Percentiles rank a stretch among this genome's conserved stretches.
phyloP scores from a whole-genome alignment of 805 yeast species.

The Metschnikowia cerradonensis region DNA sequence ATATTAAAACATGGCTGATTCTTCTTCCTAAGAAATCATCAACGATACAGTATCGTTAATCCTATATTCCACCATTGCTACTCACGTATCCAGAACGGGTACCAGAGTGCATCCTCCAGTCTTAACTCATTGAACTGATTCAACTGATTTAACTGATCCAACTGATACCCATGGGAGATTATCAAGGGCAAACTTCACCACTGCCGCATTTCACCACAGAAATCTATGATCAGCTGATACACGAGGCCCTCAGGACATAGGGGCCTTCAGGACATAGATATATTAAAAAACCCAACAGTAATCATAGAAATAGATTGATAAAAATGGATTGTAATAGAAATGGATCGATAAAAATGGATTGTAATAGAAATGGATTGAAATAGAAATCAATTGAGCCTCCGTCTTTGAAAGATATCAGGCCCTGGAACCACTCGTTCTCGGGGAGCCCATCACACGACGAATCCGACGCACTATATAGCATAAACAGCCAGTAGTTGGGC shows the following conservation, averaged over 20 bases:
- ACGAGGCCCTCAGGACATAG: conserved; percentile 19
- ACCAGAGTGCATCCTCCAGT: conserved; percentile 25
- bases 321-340: too few relatives aligned
- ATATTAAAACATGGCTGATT: too few relatives aligned
- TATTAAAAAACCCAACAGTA: too few relatives aligned
- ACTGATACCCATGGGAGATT: conserved; percentile 31
- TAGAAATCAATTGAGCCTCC: conserved; percentile 45
- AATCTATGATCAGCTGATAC: conserved; percentile 28
- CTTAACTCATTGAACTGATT: conserved; percentile 25
- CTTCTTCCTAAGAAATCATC: too few relatives aligned
- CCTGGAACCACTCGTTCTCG: conserved; percentile 33
- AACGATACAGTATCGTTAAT: background rate
- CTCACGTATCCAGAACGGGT: conserved; percentile 27
- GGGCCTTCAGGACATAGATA: conserved; percentile 12
- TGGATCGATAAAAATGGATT: too few relatives aligned
- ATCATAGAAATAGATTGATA: too few relatives aligned
- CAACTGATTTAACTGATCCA: conserved; percentile 16
- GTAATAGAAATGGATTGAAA: too few relatives aligned
- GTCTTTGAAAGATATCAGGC: conserved; percentile 38
- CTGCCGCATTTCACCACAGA: conserved; percentile 23
- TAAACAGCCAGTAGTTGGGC: conserved; percentile 44
- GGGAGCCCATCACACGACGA: conserved; percentile 41
- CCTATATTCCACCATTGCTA: conserved; percentile 10
- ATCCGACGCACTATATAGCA: conserved; percentile 32
- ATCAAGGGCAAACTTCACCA: conserved; percentile 28